Percentiles rank a stretch among this genome's conserved stretches.
Evolutionary conservation across 805 yeast genomes (phyloP).

Genomic region (Ogataea methanolica): DNA sequence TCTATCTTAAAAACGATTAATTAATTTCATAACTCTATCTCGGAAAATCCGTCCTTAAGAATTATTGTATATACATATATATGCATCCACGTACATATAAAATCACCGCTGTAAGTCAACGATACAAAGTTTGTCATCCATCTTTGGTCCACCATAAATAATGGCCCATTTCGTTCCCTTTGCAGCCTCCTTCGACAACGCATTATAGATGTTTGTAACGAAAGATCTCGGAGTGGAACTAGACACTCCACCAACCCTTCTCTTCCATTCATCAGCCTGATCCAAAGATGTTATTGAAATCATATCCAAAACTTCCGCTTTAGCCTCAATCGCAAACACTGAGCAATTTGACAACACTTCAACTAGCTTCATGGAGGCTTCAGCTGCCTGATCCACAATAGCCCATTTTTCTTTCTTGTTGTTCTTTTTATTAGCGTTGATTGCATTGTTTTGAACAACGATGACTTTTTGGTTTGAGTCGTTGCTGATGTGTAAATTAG

Average conservation of each 20-base stretch:
- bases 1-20: too few species aligned
- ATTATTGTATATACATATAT: not conserved
- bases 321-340: slow-evolving; percentile 69
- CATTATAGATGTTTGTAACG: slow-evolving; percentile 66
- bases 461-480: slow-evolving; percentile 48
- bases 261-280: slow-evolving; percentile 76
- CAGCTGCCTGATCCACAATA: slow-evolving; percentile 65
- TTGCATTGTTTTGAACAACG: slow-evolving; percentile 75
- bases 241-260: slow-evolving; percentile 80
- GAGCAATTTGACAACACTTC: slow-evolving; percentile 61
- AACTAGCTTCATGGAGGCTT: slow-evolving; percentile 52
- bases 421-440: slow-evolving; percentile 68
- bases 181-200: slow-evolving; percentile 66
- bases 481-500: not conserved
- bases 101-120: slow-evolving; percentile 57
- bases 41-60: too few species aligned
- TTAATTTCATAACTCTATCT: too few species aligned
- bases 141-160: slow-evolving; percentile 73
- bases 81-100: not conserved
- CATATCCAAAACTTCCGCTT: slow-evolving; percentile 83
- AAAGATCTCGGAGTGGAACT: slow-evolving; percentile 77
- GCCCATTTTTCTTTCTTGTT: slow-evolving; percentile 76
- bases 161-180: slow-evolving; percentile 75
- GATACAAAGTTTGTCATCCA: slow-evolving; percentile 57
- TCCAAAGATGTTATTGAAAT: slow-evolving; percentile 70